Evolutionary conservation across 2,329 filamentous ascomycete genomes (phyloP).

Genomic region (Phialophora expanda): DNA sequence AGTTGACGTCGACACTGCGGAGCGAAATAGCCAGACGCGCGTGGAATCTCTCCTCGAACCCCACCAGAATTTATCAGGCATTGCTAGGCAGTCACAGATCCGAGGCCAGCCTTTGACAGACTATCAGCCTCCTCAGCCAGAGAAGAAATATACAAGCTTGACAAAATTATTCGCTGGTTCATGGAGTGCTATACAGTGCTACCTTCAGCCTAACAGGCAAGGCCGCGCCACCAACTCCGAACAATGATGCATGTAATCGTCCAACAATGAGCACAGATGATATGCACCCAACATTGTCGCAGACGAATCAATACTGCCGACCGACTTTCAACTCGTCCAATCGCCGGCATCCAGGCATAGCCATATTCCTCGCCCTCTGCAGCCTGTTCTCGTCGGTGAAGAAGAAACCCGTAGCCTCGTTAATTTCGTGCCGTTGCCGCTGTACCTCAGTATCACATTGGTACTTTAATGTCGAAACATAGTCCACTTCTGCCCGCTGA

Average conservation of each 20-base stretch:
- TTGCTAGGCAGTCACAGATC: background rate
- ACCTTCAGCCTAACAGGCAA: background rate
- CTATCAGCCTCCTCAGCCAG: background rate
- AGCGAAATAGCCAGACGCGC: constrained; percentile 15
- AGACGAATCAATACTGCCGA: constrained; percentile 41
- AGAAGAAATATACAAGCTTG: background rate
- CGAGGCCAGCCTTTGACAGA: background rate
- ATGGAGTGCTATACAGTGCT: constrained; percentile 10
- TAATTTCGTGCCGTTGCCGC: constrained; percentile 68
- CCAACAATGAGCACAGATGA: constrained; percentile 13
- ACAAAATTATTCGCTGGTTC: constrained; percentile 5
- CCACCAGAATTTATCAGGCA: background rate
- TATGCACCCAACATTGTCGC: background rate
- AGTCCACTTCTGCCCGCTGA: constrained; percentile 73
- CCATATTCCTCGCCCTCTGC: constrained; percentile 68
- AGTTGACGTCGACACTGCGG: constrained; percentile 19
- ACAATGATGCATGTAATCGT: constrained; percentile 23
- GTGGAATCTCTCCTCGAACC: constrained; percentile 15
- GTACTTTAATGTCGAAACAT: constrained; percentile 68
- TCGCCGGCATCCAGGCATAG: constrained; percentile 64
- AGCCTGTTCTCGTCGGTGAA: constrained; percentile 80
- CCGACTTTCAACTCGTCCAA: constrained; percentile 57
- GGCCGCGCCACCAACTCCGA: constrained; percentile 30
- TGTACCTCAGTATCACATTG: constrained; percentile 77
- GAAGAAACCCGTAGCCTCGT: constrained; percentile 87